Conservation (phyloP, 1,284 basidiomycete genomes). For the Pseudozyma hubeiensis region DNA sequence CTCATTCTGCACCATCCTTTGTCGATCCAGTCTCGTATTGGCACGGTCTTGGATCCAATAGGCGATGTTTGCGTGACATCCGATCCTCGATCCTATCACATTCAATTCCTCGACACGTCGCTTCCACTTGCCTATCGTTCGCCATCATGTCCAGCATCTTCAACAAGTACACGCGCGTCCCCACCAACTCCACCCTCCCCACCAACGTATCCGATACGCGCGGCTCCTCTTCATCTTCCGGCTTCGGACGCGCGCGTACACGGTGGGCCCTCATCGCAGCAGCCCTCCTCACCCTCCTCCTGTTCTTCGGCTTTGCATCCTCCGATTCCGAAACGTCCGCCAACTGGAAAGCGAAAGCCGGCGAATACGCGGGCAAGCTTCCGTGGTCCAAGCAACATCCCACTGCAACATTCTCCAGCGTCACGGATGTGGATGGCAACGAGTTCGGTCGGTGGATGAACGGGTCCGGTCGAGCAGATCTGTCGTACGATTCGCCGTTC, state of each 20-base stretch:
- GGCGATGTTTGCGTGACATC: too few relatives aligned
- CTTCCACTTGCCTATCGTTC: not conserved
- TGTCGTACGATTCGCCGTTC: conserved; percentile 58
- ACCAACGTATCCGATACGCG: conserved; percentile 24
- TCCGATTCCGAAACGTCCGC: conserved; percentile 15
- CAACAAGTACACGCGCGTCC: conserved; percentile 40
- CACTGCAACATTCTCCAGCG: not conserved
- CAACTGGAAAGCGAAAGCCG: conserved; percentile 36
- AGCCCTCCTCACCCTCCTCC: conserved; percentile 24
- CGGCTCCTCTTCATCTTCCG: conserved; percentile 5
- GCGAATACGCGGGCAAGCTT: conserved; percentile 38
- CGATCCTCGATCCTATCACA: too few relatives aligned
- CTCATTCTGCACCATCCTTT: too few relatives aligned
- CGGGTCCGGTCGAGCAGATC: conserved; percentile 34
- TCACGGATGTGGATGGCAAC: conserved; percentile 22
- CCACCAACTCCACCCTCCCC: conserved; percentile 22
- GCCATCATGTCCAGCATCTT: conserved; percentile 29
- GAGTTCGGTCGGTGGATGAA: conserved; percentile 49
- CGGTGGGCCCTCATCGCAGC: conserved; percentile 45
- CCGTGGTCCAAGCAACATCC: conserved; percentile 3
- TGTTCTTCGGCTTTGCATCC: conserved; percentile 38
- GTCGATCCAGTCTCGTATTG: too few relatives aligned
- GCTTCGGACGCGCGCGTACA: conserved; percentile 49
- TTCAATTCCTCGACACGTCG: not conserved
- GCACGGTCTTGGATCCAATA: too few relatives aligned